These are phyloP conservation scores for Lactarius evosmus DNA, from an alignment of 768 basidiomycete species.

Conservation along the genomic window DNA sequence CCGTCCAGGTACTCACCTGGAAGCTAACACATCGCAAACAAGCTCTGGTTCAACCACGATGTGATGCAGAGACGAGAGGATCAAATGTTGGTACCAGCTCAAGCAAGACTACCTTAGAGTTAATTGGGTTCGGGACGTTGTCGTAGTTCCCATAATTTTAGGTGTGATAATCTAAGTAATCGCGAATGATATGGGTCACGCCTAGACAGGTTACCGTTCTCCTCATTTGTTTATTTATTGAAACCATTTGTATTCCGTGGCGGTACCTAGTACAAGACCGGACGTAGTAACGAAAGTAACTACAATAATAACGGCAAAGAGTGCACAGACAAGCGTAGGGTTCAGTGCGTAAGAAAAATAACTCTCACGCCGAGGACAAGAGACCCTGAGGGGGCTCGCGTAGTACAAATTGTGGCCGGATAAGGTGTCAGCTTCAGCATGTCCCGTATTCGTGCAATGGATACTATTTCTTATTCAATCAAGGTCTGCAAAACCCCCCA, in stretches of 20 bases:
- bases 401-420: no score
- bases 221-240: no score
- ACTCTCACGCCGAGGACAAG: no score
- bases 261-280: no score
- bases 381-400: no score
- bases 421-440: no score
- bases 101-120: slow-evolving; percentile 35
- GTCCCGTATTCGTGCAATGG: slow-evolving; percentile 53
- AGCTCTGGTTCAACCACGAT: background rate
- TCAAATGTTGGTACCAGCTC: slow-evolving; percentile 31
- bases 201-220: no score
- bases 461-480: slow-evolving; percentile 60
- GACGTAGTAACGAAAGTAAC: no score
- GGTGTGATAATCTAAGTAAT: slow-evolving; percentile 30
- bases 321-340: no score
- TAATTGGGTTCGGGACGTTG: slow-evolving; percentile 33
- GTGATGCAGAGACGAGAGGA: background rate
- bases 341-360: no score
- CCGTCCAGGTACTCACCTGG: slow-evolving; percentile 32
- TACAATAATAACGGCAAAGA: no score
- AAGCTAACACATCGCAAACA: slow-evolving; percentile 26
- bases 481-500: slow-evolving; percentile 47
- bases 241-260: no score
- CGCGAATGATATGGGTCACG: slow-evolving; percentile 32
- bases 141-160: slow-evolving; percentile 35